phyloP scores from a whole-genome alignment of 2,329 filamentous ascomycete species.

The Penicillium sp. region DNA sequence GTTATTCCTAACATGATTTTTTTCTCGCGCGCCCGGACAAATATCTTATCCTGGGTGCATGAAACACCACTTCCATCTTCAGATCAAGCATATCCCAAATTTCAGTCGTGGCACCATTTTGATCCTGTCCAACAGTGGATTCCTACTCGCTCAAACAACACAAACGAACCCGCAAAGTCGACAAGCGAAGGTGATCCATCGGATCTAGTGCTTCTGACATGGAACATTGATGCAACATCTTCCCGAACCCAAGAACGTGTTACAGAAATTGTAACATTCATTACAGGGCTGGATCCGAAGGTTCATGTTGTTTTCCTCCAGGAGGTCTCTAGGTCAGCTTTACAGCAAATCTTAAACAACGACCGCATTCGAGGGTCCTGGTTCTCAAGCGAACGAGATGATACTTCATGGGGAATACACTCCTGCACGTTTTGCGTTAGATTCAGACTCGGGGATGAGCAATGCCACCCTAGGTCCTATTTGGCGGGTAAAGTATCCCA shows the following conservation, averaged over 20 bases:
- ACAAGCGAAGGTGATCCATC: neutral
- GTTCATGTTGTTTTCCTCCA: conserved; percentile 13
- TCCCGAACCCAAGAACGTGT: conserved; percentile 6
- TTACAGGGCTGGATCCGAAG: neutral
- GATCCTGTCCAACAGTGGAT: too few species aligned
- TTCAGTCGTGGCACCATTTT: too few species aligned
- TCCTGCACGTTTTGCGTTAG: conserved; percentile 9
- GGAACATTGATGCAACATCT: conserved; percentile 14
- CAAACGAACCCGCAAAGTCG: too few species aligned
- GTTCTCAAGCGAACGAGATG: conserved; percentile 12
- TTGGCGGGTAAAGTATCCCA: conserved; percentile 33
- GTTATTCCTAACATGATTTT: too few species aligned
- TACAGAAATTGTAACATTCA: conserved; percentile 7
- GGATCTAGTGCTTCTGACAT: conserved; percentile 10
- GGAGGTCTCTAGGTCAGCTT: conserved; percentile 11
- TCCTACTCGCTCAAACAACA: too few species aligned
- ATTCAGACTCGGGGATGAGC: conserved; percentile 16
- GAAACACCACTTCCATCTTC: too few species aligned
- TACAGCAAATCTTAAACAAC: conserved; percentile 10
- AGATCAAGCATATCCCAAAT: too few species aligned
- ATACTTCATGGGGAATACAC: conserved; percentile 21
- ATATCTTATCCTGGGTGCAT: too few species aligned
- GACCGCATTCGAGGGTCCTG: conserved; percentile 8
- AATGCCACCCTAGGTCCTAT: conserved; percentile 26
- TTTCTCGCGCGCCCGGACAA: too few species aligned